Conservation (phyloP, 2,329 filamentous ascomycete species). For the Ophiosphaerella herpotricha region DNA sequence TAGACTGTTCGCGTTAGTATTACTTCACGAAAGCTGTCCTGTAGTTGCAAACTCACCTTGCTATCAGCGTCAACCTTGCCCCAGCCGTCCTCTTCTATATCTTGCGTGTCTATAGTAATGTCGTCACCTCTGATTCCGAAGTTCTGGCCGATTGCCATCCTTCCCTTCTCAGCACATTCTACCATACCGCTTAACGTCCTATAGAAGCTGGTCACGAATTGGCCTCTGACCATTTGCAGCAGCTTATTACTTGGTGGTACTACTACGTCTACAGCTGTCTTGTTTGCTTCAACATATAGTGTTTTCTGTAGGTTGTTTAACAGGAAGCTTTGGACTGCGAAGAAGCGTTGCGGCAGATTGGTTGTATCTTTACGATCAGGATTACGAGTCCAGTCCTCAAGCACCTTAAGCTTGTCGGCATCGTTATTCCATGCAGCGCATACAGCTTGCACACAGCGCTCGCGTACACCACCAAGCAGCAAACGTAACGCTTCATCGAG, state of each 20-base stretch:
- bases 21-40: constrained; percentile 4
- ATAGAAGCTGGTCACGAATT: constrained; percentile 93
- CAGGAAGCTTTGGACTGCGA: constrained; percentile 81
- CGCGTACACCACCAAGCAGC: constrained; percentile 77
- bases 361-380: constrained; percentile 84
- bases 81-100: constrained; percentile 31
- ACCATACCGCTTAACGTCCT: constrained; percentile 95
- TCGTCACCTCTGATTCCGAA: constrained; percentile 59
- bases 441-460: constrained; percentile 82
- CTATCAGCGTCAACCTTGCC: constrained; percentile 43
- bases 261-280: constrained; percentile 79
- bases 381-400: constrained; percentile 92
- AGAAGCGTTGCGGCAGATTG: constrained; percentile 84
- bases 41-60: constrained; percentile 28
- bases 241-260: constrained; percentile 84
- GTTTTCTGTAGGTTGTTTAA: constrained; percentile 92
- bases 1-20: constrained; percentile 62
- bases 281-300: constrained; percentile 85
- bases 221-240: constrained; percentile 84
- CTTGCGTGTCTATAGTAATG: constrained; percentile 45
- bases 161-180: constrained; percentile 84
- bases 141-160: constrained; percentile 64
- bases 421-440: constrained; percentile 93
- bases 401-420: constrained; percentile 85
- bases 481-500: constrained; percentile 71